Percentiles rank a stretch among this genome's conserved stretches.
These are phyloP conservation scores for Obba rivulosa DNA, from an alignment of 768 basidiomycete genomes.

Conservation along the genomic window DNA sequence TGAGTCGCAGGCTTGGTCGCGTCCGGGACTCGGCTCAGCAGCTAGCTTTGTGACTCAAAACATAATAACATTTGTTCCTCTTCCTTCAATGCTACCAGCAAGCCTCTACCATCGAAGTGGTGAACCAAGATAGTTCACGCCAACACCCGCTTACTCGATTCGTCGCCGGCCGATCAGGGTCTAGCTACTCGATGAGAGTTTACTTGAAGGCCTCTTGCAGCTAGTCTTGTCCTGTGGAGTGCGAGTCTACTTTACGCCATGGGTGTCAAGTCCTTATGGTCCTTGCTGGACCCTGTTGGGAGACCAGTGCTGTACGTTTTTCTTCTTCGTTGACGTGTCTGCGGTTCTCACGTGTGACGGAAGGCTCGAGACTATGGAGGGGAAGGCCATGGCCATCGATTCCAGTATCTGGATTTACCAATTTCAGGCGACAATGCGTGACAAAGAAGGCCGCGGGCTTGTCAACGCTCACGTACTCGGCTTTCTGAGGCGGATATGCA, in stretches of 20 bases:
- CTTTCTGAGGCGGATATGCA: conserved; percentile 84
- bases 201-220: too few species aligned
- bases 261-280: conserved; percentile 99
- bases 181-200: too few species aligned
- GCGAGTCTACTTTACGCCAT: conserved; percentile 31
- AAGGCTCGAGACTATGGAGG: conserved; percentile 91
- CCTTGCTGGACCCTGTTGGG: conserved; percentile 85
- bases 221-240: too few species aligned
- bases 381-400: conserved; percentile 95
- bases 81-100: too few species aligned
- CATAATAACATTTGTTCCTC: too few species aligned
- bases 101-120: too few species aligned
- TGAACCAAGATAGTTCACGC: too few species aligned
- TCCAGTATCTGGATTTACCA: conserved; percentile 99
- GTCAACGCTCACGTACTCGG: conserved; percentile 94
- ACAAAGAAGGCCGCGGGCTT: conserved; percentile 87
- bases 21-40: too few species aligned
- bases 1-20: too few species aligned
- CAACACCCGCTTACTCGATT: too few species aligned
- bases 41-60: too few species aligned
- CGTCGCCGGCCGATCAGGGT: too few species aligned
- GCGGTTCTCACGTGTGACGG: background rate
- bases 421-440: conserved; percentile 98
- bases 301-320: conserved; percentile 80
- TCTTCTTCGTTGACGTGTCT: background rate